phyloP scores from a whole-genome alignment of 352 stramenopile genomes.

The Globisporangium iwayamae region DNA sequence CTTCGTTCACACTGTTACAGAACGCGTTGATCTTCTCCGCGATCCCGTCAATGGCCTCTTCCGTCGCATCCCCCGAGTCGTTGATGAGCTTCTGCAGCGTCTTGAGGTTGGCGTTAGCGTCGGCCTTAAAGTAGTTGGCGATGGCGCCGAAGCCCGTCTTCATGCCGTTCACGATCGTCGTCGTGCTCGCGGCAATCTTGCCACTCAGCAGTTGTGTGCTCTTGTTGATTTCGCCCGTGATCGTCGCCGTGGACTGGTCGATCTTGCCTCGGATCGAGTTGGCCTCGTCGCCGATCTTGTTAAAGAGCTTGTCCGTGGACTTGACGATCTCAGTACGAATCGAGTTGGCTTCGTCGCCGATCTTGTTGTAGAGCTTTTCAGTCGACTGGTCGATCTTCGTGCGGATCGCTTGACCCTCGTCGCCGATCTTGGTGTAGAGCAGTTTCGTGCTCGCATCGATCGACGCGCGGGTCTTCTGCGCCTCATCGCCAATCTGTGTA shows the following conservation, averaged over 20 bases:
- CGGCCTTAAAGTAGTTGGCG: neutral
- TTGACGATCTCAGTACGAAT: conserved; percentile 11
- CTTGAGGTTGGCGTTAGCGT: neutral
- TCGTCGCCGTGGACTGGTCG: too few species aligned
- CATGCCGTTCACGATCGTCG: neutral
- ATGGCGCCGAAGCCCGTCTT: neutral
- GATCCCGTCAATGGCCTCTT: neutral
- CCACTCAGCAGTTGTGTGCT: too few species aligned
- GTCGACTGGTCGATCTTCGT: neutral
- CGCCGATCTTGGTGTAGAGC: conserved; percentile 4
- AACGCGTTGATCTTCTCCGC: neutral
- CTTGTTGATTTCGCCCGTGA: too few species aligned
- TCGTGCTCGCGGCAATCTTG: neutral
- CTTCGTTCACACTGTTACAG: neutral
- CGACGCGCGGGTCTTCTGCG: conserved; percentile 1
- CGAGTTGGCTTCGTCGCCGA: conserved; percentile 9
- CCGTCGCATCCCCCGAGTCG: neutral
- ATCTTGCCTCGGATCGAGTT: neutral
- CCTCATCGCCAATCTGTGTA: conserved; percentile 2
- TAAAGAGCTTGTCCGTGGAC: conserved; percentile 11
- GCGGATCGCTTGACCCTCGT: conserved; percentile 4
- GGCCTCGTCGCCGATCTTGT: conserved; percentile 7
- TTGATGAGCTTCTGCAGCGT: neutral
- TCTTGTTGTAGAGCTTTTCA: conserved; percentile 14
- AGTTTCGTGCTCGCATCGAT: neutral